Evolutionary conservation across 805 yeast genomes (phyloP).

Genomic region (Candida oleophila): DNA sequence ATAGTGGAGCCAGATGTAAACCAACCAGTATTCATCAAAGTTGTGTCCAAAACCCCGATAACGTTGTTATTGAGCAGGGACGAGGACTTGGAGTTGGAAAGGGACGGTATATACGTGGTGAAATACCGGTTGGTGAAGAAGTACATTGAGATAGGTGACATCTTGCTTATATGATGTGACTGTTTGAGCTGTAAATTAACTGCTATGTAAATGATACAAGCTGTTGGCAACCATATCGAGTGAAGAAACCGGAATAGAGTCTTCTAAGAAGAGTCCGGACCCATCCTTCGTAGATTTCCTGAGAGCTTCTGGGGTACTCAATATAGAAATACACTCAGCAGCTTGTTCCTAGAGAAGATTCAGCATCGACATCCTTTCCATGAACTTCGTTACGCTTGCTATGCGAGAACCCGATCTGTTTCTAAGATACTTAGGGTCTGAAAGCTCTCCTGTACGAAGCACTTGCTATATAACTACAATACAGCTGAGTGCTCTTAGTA

Average conservation of each 20-base stretch:
- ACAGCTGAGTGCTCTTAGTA: too few species aligned
- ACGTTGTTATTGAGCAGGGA: slow-evolving; percentile 26
- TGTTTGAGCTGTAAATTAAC: neutral
- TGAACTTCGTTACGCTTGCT: too few species aligned
- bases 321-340: too few species aligned
- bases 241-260: neutral
- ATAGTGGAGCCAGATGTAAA: slow-evolving; percentile 74
- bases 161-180: slow-evolving; percentile 29
- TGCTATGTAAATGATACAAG: neutral
- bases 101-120: slow-evolving; percentile 73
- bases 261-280: too few species aligned
- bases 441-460: too few species aligned
- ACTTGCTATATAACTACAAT: too few species aligned
- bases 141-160: slow-evolving; percentile 37
- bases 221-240: neutral
- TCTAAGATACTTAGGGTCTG: too few species aligned
- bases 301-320: too few species aligned
- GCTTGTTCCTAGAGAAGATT: too few species aligned
- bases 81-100: slow-evolving; percentile 55
- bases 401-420: too few species aligned
- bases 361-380: too few species aligned
- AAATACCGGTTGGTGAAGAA: slow-evolving; percentile 50
- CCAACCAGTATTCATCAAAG: slow-evolving; percentile 73
- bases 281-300: too few species aligned
- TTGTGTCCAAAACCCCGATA: slow-evolving; percentile 29